Evolutionary conservation across 257 asterid genomes (phyloP).

Genomic region (Perilla frutescens): DNA sequence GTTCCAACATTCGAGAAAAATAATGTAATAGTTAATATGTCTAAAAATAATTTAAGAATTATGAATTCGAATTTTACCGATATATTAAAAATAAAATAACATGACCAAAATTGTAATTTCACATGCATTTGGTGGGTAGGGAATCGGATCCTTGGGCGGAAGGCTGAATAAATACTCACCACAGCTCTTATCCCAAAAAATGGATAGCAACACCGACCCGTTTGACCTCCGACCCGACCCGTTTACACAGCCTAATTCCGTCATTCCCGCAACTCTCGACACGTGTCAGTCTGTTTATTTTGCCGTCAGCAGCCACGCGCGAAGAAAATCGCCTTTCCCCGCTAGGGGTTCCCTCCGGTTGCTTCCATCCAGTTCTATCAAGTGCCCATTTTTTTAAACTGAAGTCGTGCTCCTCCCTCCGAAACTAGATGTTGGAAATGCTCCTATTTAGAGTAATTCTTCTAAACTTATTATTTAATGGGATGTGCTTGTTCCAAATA

Average conservation of each 20-base stretch:
- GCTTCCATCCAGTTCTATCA: constrained; percentile 28
- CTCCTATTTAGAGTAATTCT: too few species aligned
- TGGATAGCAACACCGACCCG: constrained; percentile 8
- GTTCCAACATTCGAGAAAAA: too few species aligned
- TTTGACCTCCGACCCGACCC: constrained; percentile 7
- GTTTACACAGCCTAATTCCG: too few species aligned
- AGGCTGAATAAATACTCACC: constrained; percentile 9
- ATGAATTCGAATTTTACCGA: too few species aligned
- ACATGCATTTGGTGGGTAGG: background rate
- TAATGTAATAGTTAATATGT: too few species aligned
- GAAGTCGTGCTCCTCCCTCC: background rate
- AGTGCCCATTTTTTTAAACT: background rate
- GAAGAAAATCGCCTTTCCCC: background rate
- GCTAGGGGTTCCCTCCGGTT: constrained; percentile 24
- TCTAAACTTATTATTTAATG: too few species aligned
- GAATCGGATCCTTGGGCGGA: constrained; percentile 26
- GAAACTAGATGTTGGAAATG: too few species aligned
- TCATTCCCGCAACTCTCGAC: constrained; percentile 1
- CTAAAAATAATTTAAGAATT: too few species aligned
- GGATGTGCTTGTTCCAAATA: too few species aligned
- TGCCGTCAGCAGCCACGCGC: constrained; percentile 39
- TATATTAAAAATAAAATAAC: too few species aligned
- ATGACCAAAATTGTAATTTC: background rate
- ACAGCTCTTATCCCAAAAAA: constrained; percentile 18
- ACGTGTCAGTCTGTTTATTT: constrained; percentile 29